Evolutionary conservation across 2,329 filamentous ascomycete genomes (phyloP), one percentile per base, ranked within the genome.

Genomic region (Pseudocercospora musae): DNA sequence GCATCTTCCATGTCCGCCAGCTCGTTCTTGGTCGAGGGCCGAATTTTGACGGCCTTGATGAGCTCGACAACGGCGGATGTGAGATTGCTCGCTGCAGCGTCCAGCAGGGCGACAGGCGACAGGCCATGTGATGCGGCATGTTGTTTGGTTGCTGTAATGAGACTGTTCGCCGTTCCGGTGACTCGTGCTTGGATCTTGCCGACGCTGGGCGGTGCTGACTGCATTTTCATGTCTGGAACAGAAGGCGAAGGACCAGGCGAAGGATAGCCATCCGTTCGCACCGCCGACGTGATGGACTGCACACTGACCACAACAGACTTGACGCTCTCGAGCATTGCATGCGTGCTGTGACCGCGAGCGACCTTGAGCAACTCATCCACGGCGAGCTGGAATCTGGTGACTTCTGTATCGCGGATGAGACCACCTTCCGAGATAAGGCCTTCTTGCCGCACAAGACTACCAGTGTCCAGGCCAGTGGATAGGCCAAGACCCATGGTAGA

Each of bases 81-180:
- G 37, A 98, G 82, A 77, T 99, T 92, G 23, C 91, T 95, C 7
- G 94, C 92, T 1, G 95, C 94, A 3, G 94, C 95, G 75, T 99
- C 95, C 21, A 99, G 82, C 2, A 99, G 79, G 5, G 92, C 96
- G n/a, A 99, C 89, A 0, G 95, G 95, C 1, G 92, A 94, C 31
- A 99, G 85, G 29, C 95, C 95, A 20, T 86, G 87, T 0, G 92
- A 88, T 10, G 86, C 84, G 33, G 90, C 89, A 75, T 95, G 96
- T 73, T 96, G 96, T 79, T 96, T 96, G 33, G 91, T 89, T 1
- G 94, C 92, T 2, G 94, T 98, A 71, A 98, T 97, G 62, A 99
- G 82, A 72, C 94, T 95, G 81, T 98, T 98, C 54, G 95, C 93
- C 1, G 94, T 96, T 2, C 89, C 89, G n/a, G 92, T 96, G 2